Evolutionary conservation across 2,329 filamentous ascomycete genomes (phyloP), one percentile per base, ranked within the genome.

Genomic region (Aspergillus jensenii): DNA sequence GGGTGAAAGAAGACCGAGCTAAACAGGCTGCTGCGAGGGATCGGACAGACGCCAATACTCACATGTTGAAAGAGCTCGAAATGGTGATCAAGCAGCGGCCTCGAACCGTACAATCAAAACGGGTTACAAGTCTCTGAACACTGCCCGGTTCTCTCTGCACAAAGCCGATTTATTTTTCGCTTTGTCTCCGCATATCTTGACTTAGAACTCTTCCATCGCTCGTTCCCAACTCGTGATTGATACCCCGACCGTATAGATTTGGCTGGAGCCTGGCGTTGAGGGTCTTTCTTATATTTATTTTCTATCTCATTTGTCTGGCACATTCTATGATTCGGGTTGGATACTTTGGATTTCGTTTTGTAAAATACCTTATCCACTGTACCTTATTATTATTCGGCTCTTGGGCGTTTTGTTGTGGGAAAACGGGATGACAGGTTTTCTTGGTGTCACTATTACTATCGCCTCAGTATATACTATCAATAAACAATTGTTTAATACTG

Each of bases 11-110:
- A 70, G 93, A 98, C 45, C 84, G 93, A 57, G 87, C 87, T 54
- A 85, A 85, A 62, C 90, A 90, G 70, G 88, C 89, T 19, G 81
- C 86, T 41, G 79, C 87, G 41, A 85, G 87, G 55, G 90, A 93
- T 66, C 89, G 89, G 69, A 80, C 86, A 45, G 91, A 97, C 61
- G 89, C 91, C 11, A 96, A 87, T 62, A 90, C 87, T 44, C 91
- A 89, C 66, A 96, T 99, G 91, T 83, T 99, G 62, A 87, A 89
- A 62, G 95, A 99, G 76, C 81, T 99, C 58, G 91, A 97, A 78
- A 93, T 90, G 61, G 87, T 99, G 59, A 96, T 98, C 72, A 85
- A 84, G 65, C 76, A 84, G 65, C 74, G 82, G 58, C 80, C 81
- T 17, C 73, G 70, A 45, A 50, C 60, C 19, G 66, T 66, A n/a